Percentiles rank a stretch among this genome's conserved stretches.
Conservation (phyloP, 169 alveolate genomes). For the Plasmodium blacklocki region DNA sequence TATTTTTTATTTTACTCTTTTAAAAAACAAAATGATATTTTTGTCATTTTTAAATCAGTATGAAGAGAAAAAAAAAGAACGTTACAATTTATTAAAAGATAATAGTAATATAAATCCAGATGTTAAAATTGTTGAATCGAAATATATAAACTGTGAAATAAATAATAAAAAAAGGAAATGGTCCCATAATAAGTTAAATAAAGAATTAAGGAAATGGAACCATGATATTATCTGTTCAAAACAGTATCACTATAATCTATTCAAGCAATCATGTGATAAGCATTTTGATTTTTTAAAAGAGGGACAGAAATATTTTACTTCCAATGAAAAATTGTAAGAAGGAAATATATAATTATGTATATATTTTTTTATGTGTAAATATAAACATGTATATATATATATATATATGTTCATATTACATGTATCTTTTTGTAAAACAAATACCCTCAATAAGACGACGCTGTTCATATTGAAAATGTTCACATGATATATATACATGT, state of each 20-base stretch:
- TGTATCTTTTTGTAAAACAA: not conserved
- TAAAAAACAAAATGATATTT: too few relatives aligned
- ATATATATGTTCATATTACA: not conserved
- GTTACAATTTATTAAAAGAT: not conserved
- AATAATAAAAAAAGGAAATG: constrained; percentile 52
- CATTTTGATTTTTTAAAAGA: constrained; percentile 47
- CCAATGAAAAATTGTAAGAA: constrained; percentile 41
- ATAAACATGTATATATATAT: too few relatives aligned
- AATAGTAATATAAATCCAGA: not conserved
- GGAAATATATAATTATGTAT: not conserved
- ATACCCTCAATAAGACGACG: not conserved
- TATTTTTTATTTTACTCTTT: too few relatives aligned
- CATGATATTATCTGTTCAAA: constrained; percentile 47
- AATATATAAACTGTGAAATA: constrained; percentile 45
- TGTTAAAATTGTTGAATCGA: constrained; percentile 27
- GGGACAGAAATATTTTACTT: constrained; percentile 49
- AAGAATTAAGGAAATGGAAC: constrained; percentile 19
- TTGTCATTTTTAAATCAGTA: not conserved
- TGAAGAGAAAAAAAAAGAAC: not conserved
- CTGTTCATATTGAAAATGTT: not conserved
- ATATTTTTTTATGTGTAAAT: not conserved
- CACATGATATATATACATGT: not conserved
- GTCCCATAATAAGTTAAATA: constrained; percentile 23
- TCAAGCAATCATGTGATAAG: constrained; percentile 30
- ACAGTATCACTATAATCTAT: constrained; percentile 15